These are phyloP conservation scores for Penicillium sp. DNA, from an alignment of 2,329 filamentous ascomycete genomes.

Conservation along the genomic window DNA sequence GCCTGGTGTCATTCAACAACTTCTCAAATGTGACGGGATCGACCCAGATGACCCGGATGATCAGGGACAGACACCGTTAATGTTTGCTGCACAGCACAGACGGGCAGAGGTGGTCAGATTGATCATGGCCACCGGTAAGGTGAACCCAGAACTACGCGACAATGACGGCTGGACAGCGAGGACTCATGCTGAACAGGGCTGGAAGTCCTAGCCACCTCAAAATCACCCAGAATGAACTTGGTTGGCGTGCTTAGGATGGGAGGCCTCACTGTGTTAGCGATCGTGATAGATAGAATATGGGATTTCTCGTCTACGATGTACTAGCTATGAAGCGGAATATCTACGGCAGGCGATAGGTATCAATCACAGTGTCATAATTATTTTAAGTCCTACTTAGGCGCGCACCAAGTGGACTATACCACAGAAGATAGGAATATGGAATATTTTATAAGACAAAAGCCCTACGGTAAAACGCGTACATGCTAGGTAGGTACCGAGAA, in stretches of 20 bases:
- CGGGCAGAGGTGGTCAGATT: neutral
- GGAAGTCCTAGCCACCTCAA: neutral
- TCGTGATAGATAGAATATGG: neutral
- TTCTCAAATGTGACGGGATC: neutral
- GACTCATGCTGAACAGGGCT: neutral
- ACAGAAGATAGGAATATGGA: too few species aligned
- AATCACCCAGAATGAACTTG: neutral
- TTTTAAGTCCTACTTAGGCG: too few species aligned
- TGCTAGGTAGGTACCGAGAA: too few species aligned
- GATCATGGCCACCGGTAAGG: neutral
- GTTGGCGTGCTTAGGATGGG: neutral
- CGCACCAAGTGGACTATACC: too few species aligned
- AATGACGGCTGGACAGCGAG: neutral
- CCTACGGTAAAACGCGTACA: too few species aligned
- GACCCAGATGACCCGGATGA: neutral
- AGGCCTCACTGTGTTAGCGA: neutral
- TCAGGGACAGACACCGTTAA: neutral
- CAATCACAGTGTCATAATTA: too few species aligned
- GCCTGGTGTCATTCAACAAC: neutral
- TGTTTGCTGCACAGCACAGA: neutral
- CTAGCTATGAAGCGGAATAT: neutral
- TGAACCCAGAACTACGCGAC: neutral
- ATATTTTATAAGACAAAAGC: too few species aligned
- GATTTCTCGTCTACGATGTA: neutral
- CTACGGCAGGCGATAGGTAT: too few species aligned